These are phyloP conservation scores for Candida sithepensis DNA, from an alignment of 805 yeast genomes.

Conservation along the genomic window DNA sequence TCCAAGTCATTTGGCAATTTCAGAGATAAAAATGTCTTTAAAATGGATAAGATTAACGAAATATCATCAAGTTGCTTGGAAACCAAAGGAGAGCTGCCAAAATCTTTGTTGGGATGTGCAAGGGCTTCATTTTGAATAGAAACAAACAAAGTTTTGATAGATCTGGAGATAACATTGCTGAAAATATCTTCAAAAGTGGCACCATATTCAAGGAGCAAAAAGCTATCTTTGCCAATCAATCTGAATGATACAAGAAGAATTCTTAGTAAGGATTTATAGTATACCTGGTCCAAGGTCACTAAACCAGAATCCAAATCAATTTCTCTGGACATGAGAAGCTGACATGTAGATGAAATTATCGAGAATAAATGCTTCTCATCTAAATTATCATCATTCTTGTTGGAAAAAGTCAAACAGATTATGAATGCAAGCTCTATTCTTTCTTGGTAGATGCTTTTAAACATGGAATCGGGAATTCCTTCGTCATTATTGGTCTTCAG, in stretches of 20 bases:
- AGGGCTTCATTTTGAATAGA: constrained; percentile 57
- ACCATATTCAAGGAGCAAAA: constrained; percentile 42
- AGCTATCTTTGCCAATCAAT: constrained; percentile 38
- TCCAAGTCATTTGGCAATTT: constrained; percentile 46
- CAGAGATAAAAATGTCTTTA: constrained; percentile 52
- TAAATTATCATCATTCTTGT: constrained; percentile 25
- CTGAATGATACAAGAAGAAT: constrained; percentile 48
- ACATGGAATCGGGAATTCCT: constrained; percentile 46
- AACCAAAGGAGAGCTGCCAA: constrained; percentile 33
- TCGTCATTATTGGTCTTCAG: constrained; percentile 48
- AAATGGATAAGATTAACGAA: constrained; percentile 56
- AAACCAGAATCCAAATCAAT: constrained; percentile 45
- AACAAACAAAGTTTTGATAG: constrained; percentile 56
- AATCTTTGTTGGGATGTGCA: constrained; percentile 34
- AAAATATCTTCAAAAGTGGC: constrained; percentile 55
- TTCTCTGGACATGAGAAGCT: constrained; percentile 46
- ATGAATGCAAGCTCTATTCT: constrained; percentile 67
- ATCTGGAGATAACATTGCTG: constrained; percentile 60
- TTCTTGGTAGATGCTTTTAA: constrained; percentile 51
- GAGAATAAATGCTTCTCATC: constrained; percentile 37
- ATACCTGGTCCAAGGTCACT: constrained; percentile 33
- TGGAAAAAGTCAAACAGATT: constrained; percentile 39
- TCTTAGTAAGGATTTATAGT: constrained; percentile 60
- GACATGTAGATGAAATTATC: constrained; percentile 40
- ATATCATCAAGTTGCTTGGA: constrained; percentile 62